Evolutionary conservation across 2,329 filamentous ascomycete species (phyloP), one percentile per base, ranked within the genome.

Genomic region (Dactylellina cionopaga): DNA sequence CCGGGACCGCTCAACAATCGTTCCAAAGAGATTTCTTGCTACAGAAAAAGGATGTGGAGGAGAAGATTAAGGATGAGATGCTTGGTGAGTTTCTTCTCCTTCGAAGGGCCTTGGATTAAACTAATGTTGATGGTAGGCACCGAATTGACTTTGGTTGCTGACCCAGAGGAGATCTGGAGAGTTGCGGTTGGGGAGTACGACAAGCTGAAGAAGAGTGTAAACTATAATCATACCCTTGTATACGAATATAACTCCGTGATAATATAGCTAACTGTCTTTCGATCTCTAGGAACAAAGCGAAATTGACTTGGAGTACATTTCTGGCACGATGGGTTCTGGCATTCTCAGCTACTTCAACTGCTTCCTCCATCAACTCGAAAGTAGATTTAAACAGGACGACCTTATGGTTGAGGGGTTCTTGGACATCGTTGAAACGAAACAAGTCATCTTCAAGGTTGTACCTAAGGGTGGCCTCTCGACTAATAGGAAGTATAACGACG

Each of bases 371-470:
- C 29, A 37, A 5, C 22, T 64, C 41, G 15, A 55, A 9, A 44
- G 47, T 15, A 55, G 27, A 25, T 65, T 72, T 39, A 72, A 72
- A 44, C 52, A 65, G 37, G 68, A 72, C 22, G 68, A 65, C 24
- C 17, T 72, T 52, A 72, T 72, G 68, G 68, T 72, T 22, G 68
- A 72, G 25, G 35, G 44, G 5, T 72, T 72, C 59, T 15, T 65
- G 25, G 68, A 72, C 7, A 5, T 24, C 5, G 56, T 43, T 7
- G 47, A 52, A 17, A 65, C 43, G n/a, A 64, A 72, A 19, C 44
- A 72, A 29, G 35, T 72, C 19, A 55, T 27, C 13, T 51, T 65
- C 37, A 52, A 44, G 24, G 35, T 72, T 15, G 51, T 60, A 1
- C 43, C 59, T 10, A 29, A 41, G 9, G 33, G 31, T 6, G 43